Evolutionary conservation across 2,329 filamentous ascomycete genomes (phyloP).

Genomic region (Colletotrichum tropicicola): DNA sequence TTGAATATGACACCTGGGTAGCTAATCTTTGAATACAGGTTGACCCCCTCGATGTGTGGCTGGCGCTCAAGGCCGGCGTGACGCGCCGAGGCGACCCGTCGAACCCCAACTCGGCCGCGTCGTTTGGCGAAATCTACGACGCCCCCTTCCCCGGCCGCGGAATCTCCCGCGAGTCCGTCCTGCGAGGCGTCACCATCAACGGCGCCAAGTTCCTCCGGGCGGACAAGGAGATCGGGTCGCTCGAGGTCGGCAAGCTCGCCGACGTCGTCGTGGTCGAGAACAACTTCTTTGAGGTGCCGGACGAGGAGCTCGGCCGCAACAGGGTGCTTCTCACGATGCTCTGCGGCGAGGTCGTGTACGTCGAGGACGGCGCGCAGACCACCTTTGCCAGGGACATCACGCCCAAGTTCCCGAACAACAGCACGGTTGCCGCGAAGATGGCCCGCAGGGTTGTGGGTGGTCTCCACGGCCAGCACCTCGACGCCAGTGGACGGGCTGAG

Average conservation of each 20-base stretch:
- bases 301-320: constrained; percentile 35
- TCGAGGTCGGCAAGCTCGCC: constrained; percentile 37
- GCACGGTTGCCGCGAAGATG: not conserved
- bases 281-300: constrained; percentile 33
- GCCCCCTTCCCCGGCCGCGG: constrained; percentile 6
- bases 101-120: constrained; percentile 37
- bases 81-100: constrained; percentile 36
- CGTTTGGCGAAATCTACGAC: constrained; percentile 28
- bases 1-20: no score
- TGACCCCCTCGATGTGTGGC: constrained; percentile 38
- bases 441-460: constrained; percentile 10
- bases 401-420: constrained; percentile 36
- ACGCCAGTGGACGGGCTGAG: not conserved
- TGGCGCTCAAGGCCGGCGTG: constrained; percentile 37
- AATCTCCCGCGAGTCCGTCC: constrained; percentile 32
- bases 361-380: constrained; percentile 31
- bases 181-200: not conserved
- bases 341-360: constrained; percentile 36
- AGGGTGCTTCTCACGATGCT: constrained; percentile 38
- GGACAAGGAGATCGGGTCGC: constrained; percentile 35
- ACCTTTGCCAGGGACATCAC: constrained; percentile 32
- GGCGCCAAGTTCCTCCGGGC: constrained; percentile 35
- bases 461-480: not conserved
- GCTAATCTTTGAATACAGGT: constrained; percentile 26
- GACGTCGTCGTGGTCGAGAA: constrained; percentile 36